A percentile compares a stretch with the other conserved stretches of the same genome.
Conservation (phyloP, 306 rosid genomes). For the Prunus salicina region DNA sequence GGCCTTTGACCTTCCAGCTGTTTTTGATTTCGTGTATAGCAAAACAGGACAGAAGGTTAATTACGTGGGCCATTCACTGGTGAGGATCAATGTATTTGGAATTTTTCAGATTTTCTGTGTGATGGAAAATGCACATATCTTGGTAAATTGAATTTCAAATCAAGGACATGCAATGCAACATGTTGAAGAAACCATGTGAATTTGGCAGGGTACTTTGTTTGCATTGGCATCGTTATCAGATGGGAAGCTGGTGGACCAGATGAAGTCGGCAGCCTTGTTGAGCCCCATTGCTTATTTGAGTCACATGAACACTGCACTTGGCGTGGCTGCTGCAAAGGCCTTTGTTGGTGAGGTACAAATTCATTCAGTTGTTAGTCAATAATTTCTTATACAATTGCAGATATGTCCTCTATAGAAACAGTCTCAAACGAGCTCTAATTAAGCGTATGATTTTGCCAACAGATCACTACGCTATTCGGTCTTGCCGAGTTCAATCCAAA, state of each 20-base stretch:
- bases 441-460: conserved; percentile 21
- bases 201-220: conserved; percentile 70
- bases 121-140: not conserved
- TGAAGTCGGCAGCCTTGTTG: conserved; percentile 67
- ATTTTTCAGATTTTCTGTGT: too few relatives aligned
- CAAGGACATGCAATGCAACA: not conserved
- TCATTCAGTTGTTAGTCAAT: not conserved
- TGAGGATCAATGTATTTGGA: conserved; percentile 29
- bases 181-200: not conserved
- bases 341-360: conserved; percentile 62
- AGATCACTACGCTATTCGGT: conserved; percentile 52
- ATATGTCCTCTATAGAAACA: not conserved
- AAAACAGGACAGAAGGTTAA: conserved; percentile 75
- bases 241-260: conserved; percentile 54
- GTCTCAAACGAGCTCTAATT: not conserved
- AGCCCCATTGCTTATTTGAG: conserved; percentile 81
- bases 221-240: conserved; percentile 73
- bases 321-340: conserved; percentile 53
- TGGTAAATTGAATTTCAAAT: not conserved
- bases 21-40: conserved; percentile 55
- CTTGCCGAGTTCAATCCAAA: conserved; percentile 70
- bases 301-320: conserved; percentile 66
- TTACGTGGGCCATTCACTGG: conserved; percentile 88
- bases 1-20: conserved; percentile 71
- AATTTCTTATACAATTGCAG: not conserved